Base-by-base conservation (phyloP, 2,329 filamentous ascomycete genomes). In the Fusarium torreyae region DNA sequence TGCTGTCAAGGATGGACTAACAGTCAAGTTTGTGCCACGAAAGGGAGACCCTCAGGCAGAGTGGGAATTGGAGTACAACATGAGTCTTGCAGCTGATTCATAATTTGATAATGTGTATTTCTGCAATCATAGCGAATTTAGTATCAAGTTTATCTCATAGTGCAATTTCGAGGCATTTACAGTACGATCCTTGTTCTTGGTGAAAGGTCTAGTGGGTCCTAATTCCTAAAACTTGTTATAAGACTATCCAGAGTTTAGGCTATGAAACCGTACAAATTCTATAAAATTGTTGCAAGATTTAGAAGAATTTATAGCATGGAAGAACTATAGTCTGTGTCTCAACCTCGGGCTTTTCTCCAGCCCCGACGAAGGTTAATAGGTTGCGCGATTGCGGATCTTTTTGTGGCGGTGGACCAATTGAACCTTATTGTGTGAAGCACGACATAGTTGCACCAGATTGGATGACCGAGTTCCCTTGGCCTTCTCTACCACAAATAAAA, bases 1-100 rank as follows among this genome's bases (percentile, higher is more conserved):
- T 3, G 70, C 70, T 10, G 70, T 72, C 18, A 72, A 72, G 56
- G 70, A 72, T 17, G 68, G 56, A 11, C 50, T 72, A n/a, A 72
- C 70, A 7, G 70, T 72, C 6, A 63, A 44, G 2, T 72, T 72
- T 10, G 39, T 56, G n/a, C 67, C 70, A n/a, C 57, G 70, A 26
- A 72, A 72, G 39, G 65, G 59, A 18, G 70, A 72, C 17, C 44
- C 70, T 10, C 42, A 69, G 50, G 70, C 70, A 1, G 49, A 66
- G 13, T 69, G 60, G 57, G 70, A 72, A 28, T 40, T 72, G 49
- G 67, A 72, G 39, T 72, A 65, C 8, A 65, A 66, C 24, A 65
- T 65, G 46, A 65, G 53, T 20, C 61, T 65, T 1, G 38, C 61
- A 10, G 34, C 28, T 8, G 62, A 66, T 33, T 53, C 62, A n/a